Percentiles rank a stretch among this genome's conserved stretches.
phyloP scores from a whole-genome alignment of 495 filamentous ascomycete genomes.

The Penicillium psychrofluorescens region DNA sequence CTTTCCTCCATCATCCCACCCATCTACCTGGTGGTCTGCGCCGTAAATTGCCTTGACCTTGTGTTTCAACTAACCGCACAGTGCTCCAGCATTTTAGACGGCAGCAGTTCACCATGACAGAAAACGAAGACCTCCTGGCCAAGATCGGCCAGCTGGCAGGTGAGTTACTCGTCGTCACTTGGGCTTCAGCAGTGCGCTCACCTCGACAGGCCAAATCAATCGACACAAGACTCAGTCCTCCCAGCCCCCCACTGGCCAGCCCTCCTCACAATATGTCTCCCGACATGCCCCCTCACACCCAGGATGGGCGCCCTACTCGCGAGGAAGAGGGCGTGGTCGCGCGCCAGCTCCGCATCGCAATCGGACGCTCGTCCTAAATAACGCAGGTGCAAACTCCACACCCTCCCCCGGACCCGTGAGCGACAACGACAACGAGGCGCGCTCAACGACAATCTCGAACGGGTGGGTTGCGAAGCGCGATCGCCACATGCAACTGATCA shows the following conservation, averaged over 20 bases:
- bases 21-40: too few relatives aligned
- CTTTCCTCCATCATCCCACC: not conserved
- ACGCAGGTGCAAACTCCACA: conserved; percentile 18
- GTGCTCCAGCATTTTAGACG: not conserved
- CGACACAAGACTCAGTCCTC: conserved; percentile 53
- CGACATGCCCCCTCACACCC: conserved; percentile 37
- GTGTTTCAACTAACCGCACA: conserved; percentile 2
- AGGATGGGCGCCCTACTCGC: conserved; percentile 41
- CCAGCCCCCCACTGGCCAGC: conserved; percentile 16
- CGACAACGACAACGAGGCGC: conserved; percentile 23
- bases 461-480: conserved; percentile 75
- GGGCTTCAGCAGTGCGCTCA: conserved; percentile 20
- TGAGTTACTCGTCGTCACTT: conserved; percentile 28
- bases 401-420: conserved; percentile 30
- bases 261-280: conserved; percentile 20
- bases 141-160: conserved; percentile 71
- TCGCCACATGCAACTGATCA: conserved; percentile 85
- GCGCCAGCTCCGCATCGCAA: conserved; percentile 52
- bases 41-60: not conserved
- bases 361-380: conserved; percentile 68
- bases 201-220: conserved; percentile 66
- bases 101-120: conserved; percentile 47
- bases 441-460: conserved; percentile 22
- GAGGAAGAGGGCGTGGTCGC: conserved; percentile 36
- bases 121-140: conserved; percentile 67